These are phyloP conservation scores for Boletus rubroflammeus DNA, from an alignment of 768 basidiomycete species.

Conservation along the genomic window DNA sequence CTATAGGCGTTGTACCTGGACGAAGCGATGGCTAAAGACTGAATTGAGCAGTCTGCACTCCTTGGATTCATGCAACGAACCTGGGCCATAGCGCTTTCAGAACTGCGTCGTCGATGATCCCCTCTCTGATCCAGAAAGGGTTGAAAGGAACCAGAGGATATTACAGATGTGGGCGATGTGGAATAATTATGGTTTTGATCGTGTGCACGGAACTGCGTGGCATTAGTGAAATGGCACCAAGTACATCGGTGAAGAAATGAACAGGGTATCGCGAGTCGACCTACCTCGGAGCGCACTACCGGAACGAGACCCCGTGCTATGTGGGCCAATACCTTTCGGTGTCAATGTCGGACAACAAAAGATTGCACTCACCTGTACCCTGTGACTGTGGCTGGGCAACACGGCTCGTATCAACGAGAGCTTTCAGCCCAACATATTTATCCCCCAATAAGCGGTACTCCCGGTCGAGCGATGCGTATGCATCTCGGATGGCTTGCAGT, in stretches of 20 bases:
- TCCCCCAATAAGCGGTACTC: conserved; percentile 19
- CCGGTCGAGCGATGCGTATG: conserved; percentile 19
- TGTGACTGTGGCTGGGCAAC: conserved; percentile 9
- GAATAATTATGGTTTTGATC: conserved; percentile 7
- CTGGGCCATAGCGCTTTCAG: conserved; percentile 16
- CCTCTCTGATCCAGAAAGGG: conserved; percentile 4
- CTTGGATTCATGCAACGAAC: conserved; percentile 11
- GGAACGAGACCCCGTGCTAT: conserved; percentile 4
- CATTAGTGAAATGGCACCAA: background rate
- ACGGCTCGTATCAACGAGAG: conserved; percentile 1
- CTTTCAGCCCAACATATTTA: conserved; percentile 21
- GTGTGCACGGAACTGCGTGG: background rate
- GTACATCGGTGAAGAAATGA: background rate
- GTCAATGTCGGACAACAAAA: background rate
- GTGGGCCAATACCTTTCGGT: background rate
- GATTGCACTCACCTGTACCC: conserved; percentile 2
- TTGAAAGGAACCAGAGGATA: conserved; percentile 1
- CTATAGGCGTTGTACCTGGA: conserved; percentile 4
- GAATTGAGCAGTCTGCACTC: background rate
- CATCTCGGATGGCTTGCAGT: conserved; percentile 16
- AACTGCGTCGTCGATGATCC: conserved; percentile 11
- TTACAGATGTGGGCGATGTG: conserved; percentile 4
- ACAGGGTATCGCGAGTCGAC: background rate
- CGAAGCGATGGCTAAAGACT: conserved; percentile 12
- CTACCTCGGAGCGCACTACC: conserved; percentile 10